Conservation (phyloP, 108 stramenopile species). For the Bacterosira constricta region DNA sequence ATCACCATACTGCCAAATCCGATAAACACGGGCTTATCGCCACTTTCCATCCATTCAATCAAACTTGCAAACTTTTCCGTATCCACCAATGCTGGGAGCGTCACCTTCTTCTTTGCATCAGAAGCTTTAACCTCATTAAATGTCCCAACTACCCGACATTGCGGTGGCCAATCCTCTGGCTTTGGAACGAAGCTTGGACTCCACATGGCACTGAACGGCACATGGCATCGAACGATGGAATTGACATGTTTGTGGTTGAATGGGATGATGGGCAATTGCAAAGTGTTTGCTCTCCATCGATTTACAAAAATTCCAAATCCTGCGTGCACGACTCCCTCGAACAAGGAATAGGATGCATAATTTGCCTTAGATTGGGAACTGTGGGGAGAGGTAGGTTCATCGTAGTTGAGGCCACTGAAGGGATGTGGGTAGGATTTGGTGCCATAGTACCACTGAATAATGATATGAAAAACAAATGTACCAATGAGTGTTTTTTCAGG, state of each 20-base stretch:
- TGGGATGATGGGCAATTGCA: conserved; percentile 45
- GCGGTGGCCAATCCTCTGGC: conserved; percentile 85
- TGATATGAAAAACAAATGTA: neutral
- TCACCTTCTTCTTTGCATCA: neutral
- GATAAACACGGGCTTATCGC: conserved; percentile 64
- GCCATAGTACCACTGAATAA: conserved; percentile 62
- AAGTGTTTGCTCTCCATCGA: conserved; percentile 40
- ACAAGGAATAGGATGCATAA: conserved; percentile 48
- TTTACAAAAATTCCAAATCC: conserved; percentile 44
- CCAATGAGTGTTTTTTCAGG: neutral
- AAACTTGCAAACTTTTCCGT: conserved; percentile 38
- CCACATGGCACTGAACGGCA: conserved; percentile 87
- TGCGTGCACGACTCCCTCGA: conserved; percentile 47
- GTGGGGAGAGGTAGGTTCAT: conserved; percentile 9
- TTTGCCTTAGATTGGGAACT: too few relatives aligned
- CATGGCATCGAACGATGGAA: conserved; percentile 31
- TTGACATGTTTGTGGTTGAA: conserved; percentile 36
- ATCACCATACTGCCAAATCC: conserved; percentile 82
- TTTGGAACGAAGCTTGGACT: conserved; percentile 79
- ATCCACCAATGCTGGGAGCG: conserved; percentile 21
- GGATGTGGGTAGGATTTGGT: conserved; percentile 85
- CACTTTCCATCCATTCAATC: conserved; percentile 53
- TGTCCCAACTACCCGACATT: conserved; percentile 79
- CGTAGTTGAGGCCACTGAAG: conserved; percentile 60
- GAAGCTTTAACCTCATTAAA: conserved; percentile 35